Base-by-base conservation (phyloP, 306 rosid species). In the Benincasa hispida region DNA sequence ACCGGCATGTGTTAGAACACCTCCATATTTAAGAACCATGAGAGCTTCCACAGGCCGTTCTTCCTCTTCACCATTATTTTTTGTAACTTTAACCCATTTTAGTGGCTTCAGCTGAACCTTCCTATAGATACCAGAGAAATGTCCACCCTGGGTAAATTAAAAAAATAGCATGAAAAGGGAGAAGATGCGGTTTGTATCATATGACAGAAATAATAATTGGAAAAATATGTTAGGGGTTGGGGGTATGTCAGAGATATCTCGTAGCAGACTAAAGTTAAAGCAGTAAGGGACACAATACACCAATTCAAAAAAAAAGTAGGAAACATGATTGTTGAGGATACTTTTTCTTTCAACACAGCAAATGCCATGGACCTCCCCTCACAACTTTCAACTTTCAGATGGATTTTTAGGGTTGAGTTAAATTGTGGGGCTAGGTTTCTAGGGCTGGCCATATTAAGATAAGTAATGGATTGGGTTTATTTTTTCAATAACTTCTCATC, bases 1-100 rank as follows among this genome's bases (percentile, higher is more conserved):
- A 60, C 99, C 99, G 54, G 99, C 99, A 75, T 94, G 99, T 30
- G 99, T 94, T 76, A 94, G 99, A 82, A 94, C 99, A 47, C 99
- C 99, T 27, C 97, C 97, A 76, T 94, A 94, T 86, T 94, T 94
- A 45, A 94, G 99, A 83, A 94, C 85, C 99, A 94, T 94, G 61
- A 94, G 86, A 83, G 99, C 99, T 88, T 94, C 92, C 85, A 85
- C 84, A 0, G 97, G 97, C n/a, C 91, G 89, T 82, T 94, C 99
- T 87, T 94, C 98, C 82, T 91, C 93, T 83, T 92, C 97, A 50
- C 89, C 91, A 79, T 84, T 82, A 80, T 80, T 76, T 84, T 85
- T 90, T 79, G 91, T 55, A 48, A 90, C 90, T 83, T 90, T 92
- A 78, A 78, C 88, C 99, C 99, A 94, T 82, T 92, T 88, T 74